These are phyloP conservation scores for Amaranthus palmeri DNA, from an alignment of 148 eudicot genomes.

Conservation along the genomic window DNA sequence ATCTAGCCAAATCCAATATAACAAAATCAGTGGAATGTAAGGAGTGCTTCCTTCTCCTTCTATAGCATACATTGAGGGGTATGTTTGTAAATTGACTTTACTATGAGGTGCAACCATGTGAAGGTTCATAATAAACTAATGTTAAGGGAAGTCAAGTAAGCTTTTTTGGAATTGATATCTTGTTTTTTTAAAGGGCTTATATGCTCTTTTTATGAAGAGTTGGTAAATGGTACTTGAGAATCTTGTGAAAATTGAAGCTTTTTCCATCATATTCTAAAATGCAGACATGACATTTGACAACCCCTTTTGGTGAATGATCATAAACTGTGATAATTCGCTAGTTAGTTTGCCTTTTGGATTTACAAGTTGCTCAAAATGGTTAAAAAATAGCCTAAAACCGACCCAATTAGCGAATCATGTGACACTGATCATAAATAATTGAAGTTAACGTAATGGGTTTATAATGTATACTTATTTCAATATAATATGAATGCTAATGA, in stretches of 20 bases:
- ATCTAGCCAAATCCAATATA: too few species aligned
- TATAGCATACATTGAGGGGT: neutral
- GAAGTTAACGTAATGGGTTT: too few species aligned
- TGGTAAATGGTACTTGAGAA: neutral
- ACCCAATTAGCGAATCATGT: too few species aligned
- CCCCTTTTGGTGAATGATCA: neutral
- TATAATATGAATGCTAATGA: too few species aligned
- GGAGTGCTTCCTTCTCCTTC: neutral
- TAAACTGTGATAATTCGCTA: too few species aligned
- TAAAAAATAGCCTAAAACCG: too few species aligned
- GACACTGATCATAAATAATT: too few species aligned
- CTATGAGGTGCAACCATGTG: slow-evolving; percentile 1
- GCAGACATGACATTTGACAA: too few species aligned
- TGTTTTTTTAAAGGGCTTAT: neutral
- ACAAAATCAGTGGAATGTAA: too few species aligned
- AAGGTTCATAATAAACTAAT: slow-evolving; percentile 1
- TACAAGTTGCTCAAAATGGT: too few species aligned
- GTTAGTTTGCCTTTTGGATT: too few species aligned
- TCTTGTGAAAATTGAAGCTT: neutral
- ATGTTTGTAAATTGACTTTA: slow-evolving; percentile 1
- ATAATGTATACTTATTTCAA: too few species aligned
- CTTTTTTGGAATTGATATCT: neutral
- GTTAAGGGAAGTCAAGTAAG: neutral
- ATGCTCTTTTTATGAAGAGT: neutral
- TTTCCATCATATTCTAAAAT: neutral